Conservation (phyloP, 2,329 filamentous ascomycete species). For the Botrytis fabae region DNA sequence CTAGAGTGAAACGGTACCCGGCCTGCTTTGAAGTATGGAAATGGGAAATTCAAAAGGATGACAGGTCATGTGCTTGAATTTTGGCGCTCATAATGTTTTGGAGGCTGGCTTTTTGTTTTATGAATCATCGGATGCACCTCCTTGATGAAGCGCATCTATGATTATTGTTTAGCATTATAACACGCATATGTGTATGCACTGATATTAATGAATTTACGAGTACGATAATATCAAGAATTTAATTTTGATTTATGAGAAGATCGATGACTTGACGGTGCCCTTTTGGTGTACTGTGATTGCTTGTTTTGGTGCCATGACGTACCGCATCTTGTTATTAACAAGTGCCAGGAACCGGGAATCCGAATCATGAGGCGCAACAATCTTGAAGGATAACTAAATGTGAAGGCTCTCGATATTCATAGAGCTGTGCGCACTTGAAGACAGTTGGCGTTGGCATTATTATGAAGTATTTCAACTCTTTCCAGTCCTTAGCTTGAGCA, state of each 20-base stretch:
- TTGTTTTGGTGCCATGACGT: background rate
- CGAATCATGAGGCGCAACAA: background rate
- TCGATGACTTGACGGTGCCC: background rate
- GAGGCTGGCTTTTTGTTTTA: background rate
- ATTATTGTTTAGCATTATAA: background rate
- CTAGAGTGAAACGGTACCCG: background rate
- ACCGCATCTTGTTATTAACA: background rate
- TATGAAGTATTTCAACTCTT: background rate
- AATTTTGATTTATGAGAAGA: background rate
- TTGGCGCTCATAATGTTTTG: background rate
- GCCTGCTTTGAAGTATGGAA: background rate
- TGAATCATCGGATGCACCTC: background rate
- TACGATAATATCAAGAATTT: background rate
- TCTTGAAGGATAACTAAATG: background rate
- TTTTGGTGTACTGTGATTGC: too few species aligned
- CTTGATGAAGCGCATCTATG: background rate
- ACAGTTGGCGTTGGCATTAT: background rate
- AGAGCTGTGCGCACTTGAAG: background rate
- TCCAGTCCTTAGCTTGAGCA: background rate
- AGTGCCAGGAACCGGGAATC: background rate
- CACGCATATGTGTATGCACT: background rate
- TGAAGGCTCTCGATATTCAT: background rate
- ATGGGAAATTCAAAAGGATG: too few species aligned
- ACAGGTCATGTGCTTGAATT: too few species aligned
- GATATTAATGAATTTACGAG: conserved; percentile 1